Percentiles rank a stretch among this genome's conserved stretches.
Conservation (phyloP, 768 basidiomycete species). For the Termitomyces sp. region DNA sequence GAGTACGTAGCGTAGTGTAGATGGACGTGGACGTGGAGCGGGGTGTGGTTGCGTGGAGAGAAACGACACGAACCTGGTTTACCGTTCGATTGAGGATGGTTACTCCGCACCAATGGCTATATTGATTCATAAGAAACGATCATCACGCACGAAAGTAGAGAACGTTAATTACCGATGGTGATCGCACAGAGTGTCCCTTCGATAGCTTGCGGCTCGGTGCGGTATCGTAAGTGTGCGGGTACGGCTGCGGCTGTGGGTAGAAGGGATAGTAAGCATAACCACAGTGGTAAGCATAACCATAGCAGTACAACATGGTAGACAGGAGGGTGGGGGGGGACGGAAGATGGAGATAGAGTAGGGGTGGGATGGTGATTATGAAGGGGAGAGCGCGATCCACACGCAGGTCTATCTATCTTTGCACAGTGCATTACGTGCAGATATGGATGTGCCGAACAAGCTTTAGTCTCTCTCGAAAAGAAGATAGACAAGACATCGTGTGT, state of each 20-base stretch:
- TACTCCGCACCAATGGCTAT: background rate
- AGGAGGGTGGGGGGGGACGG: too few relatives aligned
- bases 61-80: background rate
- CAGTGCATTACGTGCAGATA: background rate
- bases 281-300: background rate
- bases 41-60: background rate
- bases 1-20: background rate
- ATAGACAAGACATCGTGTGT: too few relatives aligned
- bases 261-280: background rate
- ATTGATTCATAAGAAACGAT: background rate
- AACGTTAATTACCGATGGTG: slow-evolving; percentile 12
- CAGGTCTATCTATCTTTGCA: too few relatives aligned
- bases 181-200: slow-evolving; percentile 7
- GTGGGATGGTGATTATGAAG: background rate
- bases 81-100: too few relatives aligned
- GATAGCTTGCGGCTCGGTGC: background rate
- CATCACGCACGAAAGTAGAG: slow-evolving; percentile 1
- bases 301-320: background rate
- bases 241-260: background rate
- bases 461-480: background rate
- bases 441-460: background rate
- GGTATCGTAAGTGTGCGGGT: background rate
- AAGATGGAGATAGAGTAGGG: background rate
- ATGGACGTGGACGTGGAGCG: background rate
- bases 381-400: too few relatives aligned